Evolutionary conservation across 2,329 filamentous ascomycete genomes (phyloP), one percentile per base, ranked within the genome.

Genomic region (Colletotrichum sp.): DNA sequence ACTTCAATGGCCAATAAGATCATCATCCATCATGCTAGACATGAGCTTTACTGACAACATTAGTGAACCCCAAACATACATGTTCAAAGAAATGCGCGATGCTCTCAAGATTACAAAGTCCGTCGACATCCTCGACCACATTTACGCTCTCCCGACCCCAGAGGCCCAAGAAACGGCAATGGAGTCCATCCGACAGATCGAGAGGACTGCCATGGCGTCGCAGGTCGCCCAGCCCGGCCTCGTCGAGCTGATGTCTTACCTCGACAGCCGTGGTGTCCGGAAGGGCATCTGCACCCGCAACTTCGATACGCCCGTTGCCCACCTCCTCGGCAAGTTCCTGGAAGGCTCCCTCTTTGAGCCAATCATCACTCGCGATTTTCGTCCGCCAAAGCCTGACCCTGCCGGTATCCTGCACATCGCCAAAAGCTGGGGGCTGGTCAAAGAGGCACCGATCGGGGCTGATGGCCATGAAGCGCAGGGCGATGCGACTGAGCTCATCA

Each of bases 221-320:
- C 97, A 99, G 84, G 88, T 92, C 39, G 93, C 96, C 4, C 96
- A 98, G 83, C 93, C 95, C 0, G 96, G 96, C 2, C 91, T 99
- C 5, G 85, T 89, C 2, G 84, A 89, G 32, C 89, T 99, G 68
- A 98, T 99, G 95, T 86, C 91, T 72, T 98, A 97, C 83, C 92
- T 99, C 21, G 93, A 97, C 81, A 81, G 85, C 8, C 89, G 90
- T 32, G 84, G 86, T 7, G 83, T 98, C 36, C 92, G 88, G 79
- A 97, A 98, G 84, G 96, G 92, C 18, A 96, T 99, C 78, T 98
- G 96, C 86, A 99, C 97, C 4, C 91, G 97, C 81, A 99, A 99
- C 87, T 99, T 98, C 81, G 95, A 96, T 80, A 87, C 91, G 9
- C 95, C 95, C 7, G 95, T 97, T 2, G 86, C 89, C 63, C 93